A percentile compares a stretch with the other conserved stretches of the same genome.
phyloP scores from a whole-genome alignment of 352 stramenopile species.

The Hyaloperonospora brassicae region DNA sequence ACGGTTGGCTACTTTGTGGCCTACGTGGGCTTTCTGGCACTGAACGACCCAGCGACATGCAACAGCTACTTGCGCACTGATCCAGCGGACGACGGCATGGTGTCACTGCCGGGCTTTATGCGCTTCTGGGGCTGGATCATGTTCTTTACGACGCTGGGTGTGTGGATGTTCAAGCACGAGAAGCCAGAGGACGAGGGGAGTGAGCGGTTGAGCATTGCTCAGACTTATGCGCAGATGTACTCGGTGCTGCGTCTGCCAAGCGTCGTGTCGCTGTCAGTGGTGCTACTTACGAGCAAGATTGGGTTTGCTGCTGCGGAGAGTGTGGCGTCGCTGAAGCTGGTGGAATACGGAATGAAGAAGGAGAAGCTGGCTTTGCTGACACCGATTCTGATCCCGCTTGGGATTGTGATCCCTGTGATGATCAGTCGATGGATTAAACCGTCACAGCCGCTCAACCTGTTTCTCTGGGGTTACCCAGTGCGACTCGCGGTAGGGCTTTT shows the following conservation, averaged over 20 bases:
- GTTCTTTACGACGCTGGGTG: slow-evolving; percentile 84
- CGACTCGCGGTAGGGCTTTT: slow-evolving; percentile 76
- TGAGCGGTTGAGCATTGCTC: slow-evolving; percentile 72
- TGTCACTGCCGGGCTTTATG: slow-evolving; percentile 88
- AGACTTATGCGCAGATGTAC: slow-evolving; percentile 89
- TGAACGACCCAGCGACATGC: slow-evolving; percentile 91
- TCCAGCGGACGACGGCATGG: slow-evolving; percentile 63
- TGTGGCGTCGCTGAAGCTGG: slow-evolving; percentile 88
- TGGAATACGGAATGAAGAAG: slow-evolving; percentile 89
- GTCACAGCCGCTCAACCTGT: slow-evolving; percentile 63
- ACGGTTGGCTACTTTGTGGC: slow-evolving; percentile 96
- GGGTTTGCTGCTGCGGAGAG: slow-evolving; percentile 88
- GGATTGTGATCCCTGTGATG: slow-evolving; percentile 83
- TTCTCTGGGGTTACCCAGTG: slow-evolving; percentile 78
- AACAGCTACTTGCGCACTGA: slow-evolving; percentile 80
- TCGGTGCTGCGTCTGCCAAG: slow-evolving; percentile 78
- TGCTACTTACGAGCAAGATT: slow-evolving; percentile 90
- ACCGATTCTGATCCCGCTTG: slow-evolving; percentile 80
- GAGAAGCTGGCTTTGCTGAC: slow-evolving; percentile 86
- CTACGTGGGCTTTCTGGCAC: slow-evolving; percentile 97
- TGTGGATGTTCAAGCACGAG: slow-evolving; percentile 91
- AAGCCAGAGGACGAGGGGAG: slow-evolving; percentile 39
- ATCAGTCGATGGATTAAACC: slow-evolving; percentile 67
- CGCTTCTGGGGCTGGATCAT: slow-evolving; percentile 91
- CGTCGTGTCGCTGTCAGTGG: slow-evolving; percentile 76